Conservation (phyloP, 805 yeast genomes). For the Tetrapisispora taiwanensis region DNA sequence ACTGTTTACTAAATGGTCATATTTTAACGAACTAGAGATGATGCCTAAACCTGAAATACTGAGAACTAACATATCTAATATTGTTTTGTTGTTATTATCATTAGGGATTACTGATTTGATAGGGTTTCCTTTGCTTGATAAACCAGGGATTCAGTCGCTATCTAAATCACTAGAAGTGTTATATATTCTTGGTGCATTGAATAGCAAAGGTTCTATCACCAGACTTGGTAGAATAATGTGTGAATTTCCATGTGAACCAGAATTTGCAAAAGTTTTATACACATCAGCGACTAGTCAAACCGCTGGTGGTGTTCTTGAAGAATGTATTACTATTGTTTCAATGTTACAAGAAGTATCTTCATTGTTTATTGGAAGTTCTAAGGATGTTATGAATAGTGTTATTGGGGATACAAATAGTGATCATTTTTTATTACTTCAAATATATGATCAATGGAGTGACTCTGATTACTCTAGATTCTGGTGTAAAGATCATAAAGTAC, state of each 20-base stretch:
- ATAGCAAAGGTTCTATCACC: constrained; percentile 69
- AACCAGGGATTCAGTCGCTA: constrained; percentile 67
- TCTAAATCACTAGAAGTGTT: constrained; percentile 68
- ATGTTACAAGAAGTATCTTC: constrained; percentile 76
- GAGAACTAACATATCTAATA: constrained; percentile 68
- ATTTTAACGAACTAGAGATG: constrained; percentile 60
- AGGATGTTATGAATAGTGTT: constrained; percentile 24
- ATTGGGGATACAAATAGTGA: constrained; percentile 54
- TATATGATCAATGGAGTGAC: constrained; percentile 69
- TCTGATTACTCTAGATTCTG: constrained; percentile 60
- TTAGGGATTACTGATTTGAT: constrained; percentile 77
- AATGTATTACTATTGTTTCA: constrained; percentile 63
- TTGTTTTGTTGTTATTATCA: constrained; percentile 66
- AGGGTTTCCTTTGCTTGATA: constrained; percentile 82
- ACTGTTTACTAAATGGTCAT: constrained; percentile 65
- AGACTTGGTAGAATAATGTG: constrained; percentile 76
- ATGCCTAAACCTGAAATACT: constrained; percentile 90
- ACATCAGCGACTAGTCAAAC: constrained; percentile 41
- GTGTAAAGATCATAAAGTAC: constrained; percentile 80
- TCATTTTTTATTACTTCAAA: constrained; percentile 62
- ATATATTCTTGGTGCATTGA: constrained; percentile 82
- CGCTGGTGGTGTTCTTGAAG: constrained; percentile 47
- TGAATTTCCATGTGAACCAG: constrained; percentile 86
- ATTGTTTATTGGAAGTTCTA: constrained; percentile 18
- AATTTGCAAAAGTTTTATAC: constrained; percentile 67